Base-by-base conservation (phyloP, 2,329 filamentous ascomycete species). In the Nothopassalora personata region DNA sequence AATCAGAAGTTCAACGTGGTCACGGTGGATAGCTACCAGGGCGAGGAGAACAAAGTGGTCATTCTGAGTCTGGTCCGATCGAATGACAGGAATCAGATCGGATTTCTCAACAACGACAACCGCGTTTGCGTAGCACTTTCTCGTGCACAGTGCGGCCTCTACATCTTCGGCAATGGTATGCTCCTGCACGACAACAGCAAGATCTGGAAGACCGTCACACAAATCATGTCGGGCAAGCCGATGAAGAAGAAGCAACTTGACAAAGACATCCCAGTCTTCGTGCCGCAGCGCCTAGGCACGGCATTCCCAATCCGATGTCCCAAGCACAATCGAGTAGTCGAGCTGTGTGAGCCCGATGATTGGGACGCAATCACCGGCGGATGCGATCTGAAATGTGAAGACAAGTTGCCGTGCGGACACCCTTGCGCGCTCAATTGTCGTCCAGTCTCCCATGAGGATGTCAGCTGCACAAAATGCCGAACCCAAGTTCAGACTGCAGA, bases 11-110 rank as follows among this genome's bases (percentile, higher is more conserved):
- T 85, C 48, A 73, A 77, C 57, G 86, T 96, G 1, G 83, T 84
- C 34, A 96, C 91, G 0, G 89, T 97, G 0, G 92, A 96, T 68
- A 90, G 88, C 0, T 96, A 93, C 68, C 91, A 96, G 71, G 91
- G 91, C 11, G 91, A 96, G 67, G 91, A 96, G 70, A 96, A 96
- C 62, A 88, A 92, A 27, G 79, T 96, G 8, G 80, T 97, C 9
- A 71, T 96, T 1, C 76, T 96, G 0, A 96, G 91, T 0, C 77
- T 96, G 0, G 91, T 94, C 3, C 83, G 92, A 47, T 91, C 87
- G 63, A 88, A 87, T 36, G 64, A 70, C 1, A 67, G 75, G 1
- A 69, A 75, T 4, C 76, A 77, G 0, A 86, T 91, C 31, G 92
- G 92, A 0, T 97, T 96, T 65, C 77, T 96, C 1, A 79, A 81